These are phyloP conservation scores for Flaveria ramosissima DNA, from an alignment of 129 eudicot species.

Conservation along the genomic window DNA sequence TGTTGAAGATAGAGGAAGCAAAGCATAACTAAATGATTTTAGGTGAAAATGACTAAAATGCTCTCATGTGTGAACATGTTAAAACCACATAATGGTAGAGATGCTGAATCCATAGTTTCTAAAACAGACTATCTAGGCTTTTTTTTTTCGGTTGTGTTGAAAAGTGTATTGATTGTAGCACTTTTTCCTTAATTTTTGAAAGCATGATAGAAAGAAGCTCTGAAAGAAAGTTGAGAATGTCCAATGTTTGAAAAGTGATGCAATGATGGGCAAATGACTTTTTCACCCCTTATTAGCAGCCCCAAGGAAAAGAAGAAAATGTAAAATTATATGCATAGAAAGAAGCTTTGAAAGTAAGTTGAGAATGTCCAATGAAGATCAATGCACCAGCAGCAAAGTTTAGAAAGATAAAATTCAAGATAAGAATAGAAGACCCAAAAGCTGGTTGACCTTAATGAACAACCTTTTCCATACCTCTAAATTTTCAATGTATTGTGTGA, in stretches of 20 bases:
- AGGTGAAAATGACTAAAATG: neutral
- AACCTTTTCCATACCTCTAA: too few species aligned
- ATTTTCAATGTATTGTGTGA: too few species aligned
- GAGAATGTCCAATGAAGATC: neutral
- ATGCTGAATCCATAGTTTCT: neutral
- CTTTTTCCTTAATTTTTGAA: neutral
- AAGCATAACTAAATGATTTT: neutral
- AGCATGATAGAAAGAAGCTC: neutral
- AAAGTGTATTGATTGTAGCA: neutral
- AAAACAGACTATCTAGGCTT: too few species aligned
- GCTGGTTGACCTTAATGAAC: neutral
- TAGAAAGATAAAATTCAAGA: slow-evolving; percentile 15
- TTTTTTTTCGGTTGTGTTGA: neutral
- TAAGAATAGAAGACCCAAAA: slow-evolving; percentile 15
- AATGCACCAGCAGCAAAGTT: slow-evolving; percentile 5
- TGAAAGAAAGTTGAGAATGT: neutral
- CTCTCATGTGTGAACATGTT: too few species aligned
- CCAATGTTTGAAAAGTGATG: neutral
- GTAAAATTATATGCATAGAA: neutral
- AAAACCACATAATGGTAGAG: neutral
- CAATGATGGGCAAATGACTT: neutral
- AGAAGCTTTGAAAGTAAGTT: slow-evolving; percentile 6
- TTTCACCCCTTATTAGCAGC: neutral
- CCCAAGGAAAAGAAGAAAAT: too few species aligned
- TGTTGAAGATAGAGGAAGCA: neutral